Conservation (phyloP, 306 rosid genomes). For the Adenanthera pavonina region DNA sequence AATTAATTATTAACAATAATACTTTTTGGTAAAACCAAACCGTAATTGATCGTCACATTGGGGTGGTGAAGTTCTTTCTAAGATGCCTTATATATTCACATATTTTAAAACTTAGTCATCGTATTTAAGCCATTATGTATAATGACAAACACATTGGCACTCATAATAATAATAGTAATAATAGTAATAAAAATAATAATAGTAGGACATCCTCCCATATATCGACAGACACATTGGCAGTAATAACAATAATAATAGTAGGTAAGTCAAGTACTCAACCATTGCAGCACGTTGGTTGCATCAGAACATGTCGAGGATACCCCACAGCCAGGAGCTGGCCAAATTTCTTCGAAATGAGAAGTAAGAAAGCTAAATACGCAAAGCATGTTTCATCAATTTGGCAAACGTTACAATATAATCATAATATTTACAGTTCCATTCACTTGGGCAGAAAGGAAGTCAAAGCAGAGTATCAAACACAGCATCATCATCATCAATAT, state of each 20-base stretch:
- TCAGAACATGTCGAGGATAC: constrained; percentile 28
- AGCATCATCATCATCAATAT: not conserved
- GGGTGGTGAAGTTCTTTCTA: too few relatives aligned
- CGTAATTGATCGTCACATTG: too few relatives aligned
- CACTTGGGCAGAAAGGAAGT: not conserved
- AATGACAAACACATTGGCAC: too few relatives aligned
- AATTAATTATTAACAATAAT: too few relatives aligned
- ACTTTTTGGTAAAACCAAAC: too few relatives aligned
- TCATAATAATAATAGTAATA: too few relatives aligned
- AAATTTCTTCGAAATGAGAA: not conserved
- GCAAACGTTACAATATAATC: not conserved
- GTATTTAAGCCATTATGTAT: too few relatives aligned
- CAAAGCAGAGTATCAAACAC: not conserved
- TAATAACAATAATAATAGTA: not conserved
- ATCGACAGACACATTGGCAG: too few relatives aligned
- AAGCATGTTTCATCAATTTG: constrained; percentile 4
- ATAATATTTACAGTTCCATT: constrained; percentile 23
- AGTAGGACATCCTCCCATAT: too few relatives aligned
- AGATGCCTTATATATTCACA: too few relatives aligned
- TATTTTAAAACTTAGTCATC: too few relatives aligned
- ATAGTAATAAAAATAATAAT: too few relatives aligned
- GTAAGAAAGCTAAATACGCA: not conserved
- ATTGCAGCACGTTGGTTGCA: constrained; percentile 16
- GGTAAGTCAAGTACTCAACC: not conserved
- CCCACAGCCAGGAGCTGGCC: constrained; percentile 26